phyloP scores from a whole-genome alignment of 2,329 filamentous ascomycete species.

The Aspergillus arachidicola region DNA sequence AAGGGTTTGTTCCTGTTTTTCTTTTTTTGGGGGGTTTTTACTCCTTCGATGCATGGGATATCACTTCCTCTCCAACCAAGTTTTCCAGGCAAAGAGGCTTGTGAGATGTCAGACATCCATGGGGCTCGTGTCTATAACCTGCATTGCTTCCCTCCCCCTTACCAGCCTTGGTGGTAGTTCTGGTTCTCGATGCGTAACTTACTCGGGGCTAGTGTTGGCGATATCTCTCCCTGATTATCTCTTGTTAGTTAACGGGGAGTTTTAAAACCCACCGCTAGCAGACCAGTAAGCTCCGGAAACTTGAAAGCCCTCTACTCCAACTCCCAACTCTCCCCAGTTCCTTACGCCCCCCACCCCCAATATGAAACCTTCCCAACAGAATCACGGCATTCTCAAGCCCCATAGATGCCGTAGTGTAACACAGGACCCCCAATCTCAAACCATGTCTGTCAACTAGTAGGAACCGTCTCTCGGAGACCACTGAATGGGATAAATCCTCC shows the following conservation, averaged over 20 bases:
- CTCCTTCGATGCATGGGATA: not conserved
- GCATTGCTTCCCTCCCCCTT: not conserved
- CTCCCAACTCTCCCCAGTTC: not conserved
- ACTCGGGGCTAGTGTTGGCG: not conserved
- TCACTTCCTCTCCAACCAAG: not conserved
- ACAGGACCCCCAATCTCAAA: not conserved
- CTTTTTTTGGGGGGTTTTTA: not conserved
- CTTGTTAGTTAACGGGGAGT: not conserved
- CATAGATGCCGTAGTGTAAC: not conserved
- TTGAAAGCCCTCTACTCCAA: not conserved
- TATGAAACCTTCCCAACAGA: not conserved
- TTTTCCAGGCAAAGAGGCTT: not conserved
- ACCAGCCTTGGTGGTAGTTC: not conserved
- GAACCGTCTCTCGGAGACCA: not conserved
- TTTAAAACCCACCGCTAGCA: not conserved
- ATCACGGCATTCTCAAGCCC: not conserved
- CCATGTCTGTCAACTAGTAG: not conserved
- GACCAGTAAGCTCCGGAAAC: not conserved
- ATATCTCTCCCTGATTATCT: not conserved
- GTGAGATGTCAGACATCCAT: not conserved
- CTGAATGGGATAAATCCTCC: not conserved
- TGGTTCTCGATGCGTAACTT: not conserved
- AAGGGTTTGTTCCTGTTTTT: constrained; percentile 3
- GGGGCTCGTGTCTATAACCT: not conserved
- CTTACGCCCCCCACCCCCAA: too few relatives aligned